phyloP scores from a whole-genome alignment of 805 yeast genomes.

The Lipomyces oligophaga region DNA sequence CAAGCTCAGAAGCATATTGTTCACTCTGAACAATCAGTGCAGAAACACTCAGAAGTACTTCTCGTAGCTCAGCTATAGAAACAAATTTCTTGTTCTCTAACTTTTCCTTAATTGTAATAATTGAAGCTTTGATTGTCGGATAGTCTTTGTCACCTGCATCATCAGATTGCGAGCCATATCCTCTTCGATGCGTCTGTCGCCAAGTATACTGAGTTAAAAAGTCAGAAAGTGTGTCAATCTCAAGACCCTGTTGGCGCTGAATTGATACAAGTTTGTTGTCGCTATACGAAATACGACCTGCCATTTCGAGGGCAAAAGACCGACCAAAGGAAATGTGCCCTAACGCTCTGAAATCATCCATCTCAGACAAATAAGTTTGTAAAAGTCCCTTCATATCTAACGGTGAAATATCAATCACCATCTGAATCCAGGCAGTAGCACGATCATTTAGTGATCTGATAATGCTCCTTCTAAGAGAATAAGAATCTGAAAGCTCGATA shows the following conservation, averaged over 20 bases:
- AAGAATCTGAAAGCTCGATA: slow-evolving; percentile 67
- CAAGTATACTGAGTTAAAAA: slow-evolving; percentile 75
- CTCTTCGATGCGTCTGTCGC: slow-evolving; percentile 41
- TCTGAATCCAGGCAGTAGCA: slow-evolving; percentile 65
- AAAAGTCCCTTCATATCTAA: slow-evolving; percentile 75
- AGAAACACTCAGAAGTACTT: slow-evolving; percentile 39
- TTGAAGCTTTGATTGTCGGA: slow-evolving; percentile 23
- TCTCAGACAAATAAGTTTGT: slow-evolving; percentile 65
- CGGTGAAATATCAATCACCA: slow-evolving; percentile 54
- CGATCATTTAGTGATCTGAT: slow-evolving; percentile 54
- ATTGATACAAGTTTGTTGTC: slow-evolving; percentile 63
- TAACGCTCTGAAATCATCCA: slow-evolving; percentile 39
- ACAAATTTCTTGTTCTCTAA: slow-evolving; percentile 27
- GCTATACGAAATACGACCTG: slow-evolving; percentile 62
- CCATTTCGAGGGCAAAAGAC: slow-evolving; percentile 86
- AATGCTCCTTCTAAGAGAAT: slow-evolving; percentile 68
- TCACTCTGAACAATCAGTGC: slow-evolving; percentile 38
- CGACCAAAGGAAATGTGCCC: slow-evolving; percentile 68
- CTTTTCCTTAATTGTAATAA: slow-evolving; percentile 30
- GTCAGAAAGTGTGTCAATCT: slow-evolving; percentile 57
- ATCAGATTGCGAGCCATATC: slow-evolving; percentile 4
- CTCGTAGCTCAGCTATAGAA: slow-evolving; percentile 32
- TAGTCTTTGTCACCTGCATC: slow-evolving; percentile 10
- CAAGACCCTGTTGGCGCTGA: slow-evolving; percentile 36
- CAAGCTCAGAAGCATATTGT: slow-evolving; percentile 38